These are phyloP conservation scores for Zelonia costaricensis DNA, from an alignment of 208 protist species.

Conservation along the genomic window DNA sequence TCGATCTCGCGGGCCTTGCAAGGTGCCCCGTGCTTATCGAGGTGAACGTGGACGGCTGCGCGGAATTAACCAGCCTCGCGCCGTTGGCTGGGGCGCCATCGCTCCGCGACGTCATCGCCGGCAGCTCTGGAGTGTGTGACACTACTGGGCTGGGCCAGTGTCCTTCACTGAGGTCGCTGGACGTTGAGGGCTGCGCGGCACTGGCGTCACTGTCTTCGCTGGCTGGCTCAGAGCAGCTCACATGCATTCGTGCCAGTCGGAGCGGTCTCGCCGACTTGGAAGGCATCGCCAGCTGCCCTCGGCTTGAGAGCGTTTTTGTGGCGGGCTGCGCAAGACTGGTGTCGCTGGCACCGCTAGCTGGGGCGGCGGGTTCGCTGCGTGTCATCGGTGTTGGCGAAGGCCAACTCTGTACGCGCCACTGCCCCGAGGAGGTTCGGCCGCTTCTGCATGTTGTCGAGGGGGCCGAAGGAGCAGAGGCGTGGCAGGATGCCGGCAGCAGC, in stretches of 20 bases:
- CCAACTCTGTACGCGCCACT: too few relatives aligned
- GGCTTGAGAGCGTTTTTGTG: background rate
- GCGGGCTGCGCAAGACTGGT: background rate
- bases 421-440: too few relatives aligned
- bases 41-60: slow-evolving; percentile 7
- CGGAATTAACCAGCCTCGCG: background rate
- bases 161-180: background rate
- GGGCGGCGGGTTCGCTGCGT: background rate
- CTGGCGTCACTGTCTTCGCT: background rate
- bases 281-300: background rate
- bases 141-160: background rate
- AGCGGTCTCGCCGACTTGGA: background rate
- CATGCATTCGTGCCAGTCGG: background rate
- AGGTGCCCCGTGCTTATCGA: background rate
- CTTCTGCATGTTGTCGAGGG: too few relatives aligned
- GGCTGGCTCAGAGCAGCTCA: background rate
- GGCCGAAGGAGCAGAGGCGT: too few relatives aligned
- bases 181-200: background rate
- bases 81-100: slow-evolving; percentile 1
- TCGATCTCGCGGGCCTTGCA: background rate
- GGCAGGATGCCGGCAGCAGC: too few relatives aligned
- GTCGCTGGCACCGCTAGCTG: background rate
- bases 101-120: slow-evolving; percentile 1
- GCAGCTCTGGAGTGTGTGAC: background rate
- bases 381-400: background rate